Percentiles rank a stretch among this genome's conserved stretches.
Evolutionary conservation across 495 filamentous ascomycete genomes (phyloP).

Genomic region (Tuber aestivum): DNA sequence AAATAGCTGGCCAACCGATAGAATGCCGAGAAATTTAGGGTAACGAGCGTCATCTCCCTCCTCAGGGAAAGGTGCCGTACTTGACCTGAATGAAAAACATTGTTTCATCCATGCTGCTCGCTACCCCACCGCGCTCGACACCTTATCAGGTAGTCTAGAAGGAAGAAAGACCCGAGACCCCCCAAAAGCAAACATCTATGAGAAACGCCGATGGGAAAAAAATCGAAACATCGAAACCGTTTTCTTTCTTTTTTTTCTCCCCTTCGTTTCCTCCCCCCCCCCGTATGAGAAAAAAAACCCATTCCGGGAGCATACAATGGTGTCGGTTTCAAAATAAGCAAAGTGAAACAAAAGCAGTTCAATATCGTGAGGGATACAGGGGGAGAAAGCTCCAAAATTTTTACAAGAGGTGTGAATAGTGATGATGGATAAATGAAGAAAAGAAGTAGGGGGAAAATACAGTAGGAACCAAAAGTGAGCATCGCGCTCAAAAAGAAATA

Average conservation of each 20-base stretch:
- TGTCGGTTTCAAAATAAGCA: not conserved
- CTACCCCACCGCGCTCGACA: not conserved
- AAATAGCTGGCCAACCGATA: not conserved
- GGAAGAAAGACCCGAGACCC: not conserved
- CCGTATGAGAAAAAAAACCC: not conserved
- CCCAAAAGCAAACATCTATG: not conserved
- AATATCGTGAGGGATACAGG: not conserved
- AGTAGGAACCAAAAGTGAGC: not conserved
- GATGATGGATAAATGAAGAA: not conserved
- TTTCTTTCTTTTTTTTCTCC: not conserved
- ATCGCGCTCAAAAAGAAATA: constrained; percentile 1
- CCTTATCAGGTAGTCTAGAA: not conserved
- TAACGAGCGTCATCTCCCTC: not conserved
- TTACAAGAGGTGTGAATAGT: not conserved
- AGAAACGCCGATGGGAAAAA: not conserved
- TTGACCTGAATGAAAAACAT: not conserved
- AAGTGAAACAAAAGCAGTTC: not conserved
- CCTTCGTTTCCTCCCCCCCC: not conserved
- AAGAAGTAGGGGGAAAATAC: not conserved
- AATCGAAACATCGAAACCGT: constrained; percentile 1
- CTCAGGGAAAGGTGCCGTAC: not conserved
- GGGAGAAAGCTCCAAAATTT: not conserved
- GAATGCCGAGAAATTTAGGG: not conserved
- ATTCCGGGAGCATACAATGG: constrained; percentile 6
- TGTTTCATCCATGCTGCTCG: not conserved